Evolutionary conservation across 164 flowering plant genomes (phyloP).

Genomic region (Berberis thunbergii): DNA sequence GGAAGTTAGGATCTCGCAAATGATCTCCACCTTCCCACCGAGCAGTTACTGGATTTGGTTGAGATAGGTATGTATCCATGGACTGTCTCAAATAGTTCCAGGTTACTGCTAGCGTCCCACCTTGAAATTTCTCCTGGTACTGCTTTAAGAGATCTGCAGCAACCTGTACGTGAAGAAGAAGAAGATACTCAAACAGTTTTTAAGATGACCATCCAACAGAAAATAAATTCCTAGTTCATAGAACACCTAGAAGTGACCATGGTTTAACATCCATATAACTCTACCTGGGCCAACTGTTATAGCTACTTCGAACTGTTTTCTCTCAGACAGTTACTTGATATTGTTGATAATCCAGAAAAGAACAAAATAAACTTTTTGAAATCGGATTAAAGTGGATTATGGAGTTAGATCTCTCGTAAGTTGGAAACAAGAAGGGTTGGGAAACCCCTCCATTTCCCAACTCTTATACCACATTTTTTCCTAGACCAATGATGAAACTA

Average conservation of each 20-base stretch:
- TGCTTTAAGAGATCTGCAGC: conserved; percentile 86
- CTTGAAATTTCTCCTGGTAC: conserved; percentile 81
- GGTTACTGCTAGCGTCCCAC: conserved; percentile 79
- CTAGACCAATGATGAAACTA: neutral
- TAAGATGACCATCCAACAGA: neutral
- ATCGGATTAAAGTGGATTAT: no score
- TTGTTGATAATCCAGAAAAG: no score
- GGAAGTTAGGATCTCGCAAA: conserved; percentile 80
- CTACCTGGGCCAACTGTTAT: no score
- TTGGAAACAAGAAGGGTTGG: no score
- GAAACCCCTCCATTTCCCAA: no score
- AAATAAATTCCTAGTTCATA: neutral
- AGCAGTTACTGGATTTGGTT: conserved; percentile 91
- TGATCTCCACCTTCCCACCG: conserved; percentile 95
- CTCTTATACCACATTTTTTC: no score
- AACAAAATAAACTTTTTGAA: no score
- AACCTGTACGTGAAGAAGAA: conserved; percentile 35
- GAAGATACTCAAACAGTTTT: neutral
- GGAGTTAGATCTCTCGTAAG: no score
- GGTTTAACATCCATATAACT: neutral
- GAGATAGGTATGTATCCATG: conserved; percentile 81
- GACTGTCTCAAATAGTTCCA: conserved; percentile 94
- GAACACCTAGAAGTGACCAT: neutral
- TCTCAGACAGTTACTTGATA: no score
- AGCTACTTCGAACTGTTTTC: no score